These are phyloP conservation scores for Talaromyces sp. DNA, from an alignment of 2,329 filamentous ascomycete genomes.

Conservation along the genomic window DNA sequence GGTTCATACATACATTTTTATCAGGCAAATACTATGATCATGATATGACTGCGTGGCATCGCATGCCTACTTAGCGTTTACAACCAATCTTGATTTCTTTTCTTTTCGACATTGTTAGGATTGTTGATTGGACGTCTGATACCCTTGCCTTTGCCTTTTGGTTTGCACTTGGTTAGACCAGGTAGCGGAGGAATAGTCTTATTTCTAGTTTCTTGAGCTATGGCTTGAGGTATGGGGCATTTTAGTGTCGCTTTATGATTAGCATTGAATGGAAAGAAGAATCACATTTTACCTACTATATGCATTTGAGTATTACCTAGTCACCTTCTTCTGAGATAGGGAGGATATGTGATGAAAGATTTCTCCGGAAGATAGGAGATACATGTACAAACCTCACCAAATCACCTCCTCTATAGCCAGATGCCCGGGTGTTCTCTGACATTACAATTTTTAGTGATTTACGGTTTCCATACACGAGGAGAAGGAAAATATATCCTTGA, in stretches of 20 bases:
- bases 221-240: neutral
- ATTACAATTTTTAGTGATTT: neutral
- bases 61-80: neutral
- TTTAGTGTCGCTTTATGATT: neutral
- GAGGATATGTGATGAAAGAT: too few relatives aligned
- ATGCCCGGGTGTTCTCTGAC: too few relatives aligned
- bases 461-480: neutral
- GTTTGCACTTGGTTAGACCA: neutral
- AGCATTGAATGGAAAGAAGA: neutral
- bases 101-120: neutral
- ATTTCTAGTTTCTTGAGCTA: neutral
- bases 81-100: neutral
- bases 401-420: too few relatives aligned
- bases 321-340: too few relatives aligned
- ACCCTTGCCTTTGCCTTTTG: neutral
- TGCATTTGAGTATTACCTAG: too few relatives aligned
- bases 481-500: neutral
- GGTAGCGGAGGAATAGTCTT: neutral
- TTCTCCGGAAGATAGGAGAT: too few relatives aligned
- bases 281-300: neutral
- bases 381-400: too few relatives aligned
- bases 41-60: neutral
- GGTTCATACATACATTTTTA: neutral
- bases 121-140: neutral
- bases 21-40: neutral